Evolutionary conservation across 1,284 basidiomycete genomes (phyloP), one percentile per base, ranked within the genome.

Genomic region (Rhodotorula sp.): DNA sequence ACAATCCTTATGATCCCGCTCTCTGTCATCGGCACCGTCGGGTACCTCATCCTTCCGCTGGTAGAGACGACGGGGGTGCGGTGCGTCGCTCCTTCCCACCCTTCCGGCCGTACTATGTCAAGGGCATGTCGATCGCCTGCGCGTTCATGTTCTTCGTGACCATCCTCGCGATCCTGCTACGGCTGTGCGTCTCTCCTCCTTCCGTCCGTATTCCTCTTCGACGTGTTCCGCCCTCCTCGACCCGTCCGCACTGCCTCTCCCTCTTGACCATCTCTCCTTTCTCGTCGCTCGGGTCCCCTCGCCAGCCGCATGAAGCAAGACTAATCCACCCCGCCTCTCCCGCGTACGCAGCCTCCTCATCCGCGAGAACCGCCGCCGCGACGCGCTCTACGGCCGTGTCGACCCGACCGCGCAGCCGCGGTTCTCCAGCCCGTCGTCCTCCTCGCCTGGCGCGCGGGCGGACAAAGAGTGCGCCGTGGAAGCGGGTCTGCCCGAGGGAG

Each of bases 1-100:
- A 78, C 77, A 0, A 68, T 73, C 32, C 71, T 80, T 22, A 74
- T 79, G 56, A 76, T 77, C 4, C 48, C 76, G 2, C 69, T 79
- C 19, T 69, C 76, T 22, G 34, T 71, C 36, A 17, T 80, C 7
- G 79, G 78, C 9, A 66, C 64, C 0, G 63, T 73, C 2, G 80
- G 80, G 9, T 81, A 81, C 71, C 36, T 80, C 29, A 66, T 80
- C 62, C 73, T 81, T 2, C 79, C 80, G 0, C 41, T 69, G 7
- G 61, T 70, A 4, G 54, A 36, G 4, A 19, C 6, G 58, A 77
- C 37, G 57, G 74, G 29, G 64, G 76, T 29, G 44, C 56, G 70
- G 54, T 71, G 2, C 36, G 61, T 62, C 50, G 21, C 46, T 19
- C 34, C 59, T n/a, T 53, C 48, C 7, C 13, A n/a, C 10, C 39